A percentile compares a stretch with the other conserved stretches of the same genome.
phyloP scores from a whole-genome alignment of 768 basidiomycete species.

The Boletus edulis region DNA sequence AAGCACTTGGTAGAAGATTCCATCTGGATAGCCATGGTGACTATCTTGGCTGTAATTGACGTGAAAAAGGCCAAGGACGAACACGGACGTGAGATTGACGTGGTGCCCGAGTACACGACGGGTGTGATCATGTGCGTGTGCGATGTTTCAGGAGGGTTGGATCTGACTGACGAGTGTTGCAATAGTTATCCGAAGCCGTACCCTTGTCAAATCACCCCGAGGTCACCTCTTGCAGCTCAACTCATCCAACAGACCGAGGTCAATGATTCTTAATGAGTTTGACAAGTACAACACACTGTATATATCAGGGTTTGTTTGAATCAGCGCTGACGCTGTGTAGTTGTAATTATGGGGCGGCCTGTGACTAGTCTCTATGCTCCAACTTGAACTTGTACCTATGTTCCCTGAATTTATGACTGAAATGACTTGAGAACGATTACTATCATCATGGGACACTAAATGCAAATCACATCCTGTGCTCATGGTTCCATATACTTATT shows the following conservation, averaged over 20 bases:
- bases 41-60: slow-evolving; percentile 34
- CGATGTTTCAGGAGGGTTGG: background rate
- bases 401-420: too few species aligned
- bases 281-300: too few species aligned
- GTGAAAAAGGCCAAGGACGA: slow-evolving; percentile 30
- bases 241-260: slow-evolving; percentile 15
- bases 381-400: too few species aligned
- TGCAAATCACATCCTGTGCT: too few species aligned
- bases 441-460: too few species aligned
- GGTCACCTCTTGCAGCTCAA: slow-evolving; percentile 7
- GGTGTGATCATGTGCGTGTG: slow-evolving; percentile 26
- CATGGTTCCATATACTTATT: too few species aligned
- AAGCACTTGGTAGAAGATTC: slow-evolving; percentile 41
- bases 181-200: slow-evolving; percentile 17
- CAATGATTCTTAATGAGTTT: background rate
- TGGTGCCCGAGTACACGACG: slow-evolving; percentile 19
- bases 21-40: slow-evolving; percentile 34
- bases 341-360: background rate
- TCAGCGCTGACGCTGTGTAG: background rate
- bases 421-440: too few species aligned
- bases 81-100: slow-evolving; percentile 20
- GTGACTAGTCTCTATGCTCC: too few species aligned
- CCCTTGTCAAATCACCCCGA: slow-evolving; percentile 18
- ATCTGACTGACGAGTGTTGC: background rate
- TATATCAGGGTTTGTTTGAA: too few species aligned